Conservation (phyloP, 495 filamentous ascomycete genomes). For the Poronia punctata region DNA sequence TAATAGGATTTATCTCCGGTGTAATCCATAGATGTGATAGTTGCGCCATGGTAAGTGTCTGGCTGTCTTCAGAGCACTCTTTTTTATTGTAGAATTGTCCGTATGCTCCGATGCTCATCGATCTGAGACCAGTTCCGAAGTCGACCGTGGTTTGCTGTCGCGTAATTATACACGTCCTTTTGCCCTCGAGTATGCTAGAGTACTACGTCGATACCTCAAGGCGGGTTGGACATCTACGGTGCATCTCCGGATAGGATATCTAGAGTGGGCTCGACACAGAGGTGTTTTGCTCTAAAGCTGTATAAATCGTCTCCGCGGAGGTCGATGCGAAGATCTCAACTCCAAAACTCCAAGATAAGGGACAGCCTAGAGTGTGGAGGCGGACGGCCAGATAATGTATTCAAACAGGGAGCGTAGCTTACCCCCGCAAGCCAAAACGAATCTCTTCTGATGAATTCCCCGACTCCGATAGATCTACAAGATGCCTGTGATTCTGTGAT, state of each 20-base stretch:
- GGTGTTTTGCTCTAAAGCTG: slow-evolving; percentile 11
- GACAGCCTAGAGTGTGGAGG: no score
- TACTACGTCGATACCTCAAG: slow-evolving; percentile 1
- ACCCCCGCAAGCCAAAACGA: no score
- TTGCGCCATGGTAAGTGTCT: slow-evolving; percentile 22
- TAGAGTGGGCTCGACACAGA: slow-evolving; percentile 8
- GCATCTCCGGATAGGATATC: slow-evolving; percentile 24
- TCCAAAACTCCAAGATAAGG: slow-evolving; percentile 7
- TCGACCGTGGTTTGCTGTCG: neutral
- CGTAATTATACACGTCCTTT: neutral
- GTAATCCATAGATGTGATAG: slow-evolving; percentile 48
- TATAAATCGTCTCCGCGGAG: slow-evolving; percentile 22
- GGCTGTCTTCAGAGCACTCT: no score
- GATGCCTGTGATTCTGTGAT: no score
- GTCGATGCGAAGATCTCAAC: slow-evolving; percentile 14
- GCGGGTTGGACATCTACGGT: slow-evolving; percentile 14
- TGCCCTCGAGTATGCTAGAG: neutral
- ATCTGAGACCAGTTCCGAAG: neutral
- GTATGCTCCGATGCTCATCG: no score
- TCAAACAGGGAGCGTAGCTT: no score
- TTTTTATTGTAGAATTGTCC: no score
- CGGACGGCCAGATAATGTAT: no score
- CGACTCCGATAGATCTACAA: no score
- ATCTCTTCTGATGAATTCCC: no score
- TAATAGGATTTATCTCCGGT: slow-evolving; percentile 66